Percentiles rank a stretch among this genome's conserved stretches.
These are phyloP conservation scores for Amanita exitialis DNA, from an alignment of 768 basidiomycete species.

Conservation along the genomic window DNA sequence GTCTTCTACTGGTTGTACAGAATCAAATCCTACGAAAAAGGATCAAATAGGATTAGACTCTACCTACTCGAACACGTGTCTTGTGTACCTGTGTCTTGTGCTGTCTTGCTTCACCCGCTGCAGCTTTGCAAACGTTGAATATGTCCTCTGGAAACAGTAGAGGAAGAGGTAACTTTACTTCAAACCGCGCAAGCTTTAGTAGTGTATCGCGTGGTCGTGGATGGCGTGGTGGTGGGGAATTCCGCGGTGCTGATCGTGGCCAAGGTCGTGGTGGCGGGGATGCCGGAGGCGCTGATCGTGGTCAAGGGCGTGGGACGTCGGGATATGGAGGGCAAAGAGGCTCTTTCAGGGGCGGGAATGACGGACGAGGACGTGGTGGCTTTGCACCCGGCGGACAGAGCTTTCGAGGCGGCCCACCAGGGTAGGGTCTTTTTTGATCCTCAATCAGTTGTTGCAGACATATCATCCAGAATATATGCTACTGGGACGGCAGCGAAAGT, in stretches of 20 bases:
- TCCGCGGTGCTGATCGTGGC: conserved; percentile 20
- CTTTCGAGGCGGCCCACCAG: too few relatives aligned
- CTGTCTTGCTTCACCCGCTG: too few relatives aligned
- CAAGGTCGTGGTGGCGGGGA: conserved; percentile 18
- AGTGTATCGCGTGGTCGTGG: conserved; percentile 14
- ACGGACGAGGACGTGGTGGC: conserved; percentile 21
- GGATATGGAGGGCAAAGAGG: neutral
- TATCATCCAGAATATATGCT: conserved; percentile 28
- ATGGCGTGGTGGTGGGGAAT: neutral
- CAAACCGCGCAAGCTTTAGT: conserved; percentile 23
- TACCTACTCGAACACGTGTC: neutral
- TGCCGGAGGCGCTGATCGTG: conserved; percentile 10
- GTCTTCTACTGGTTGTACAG: conserved; percentile 47
- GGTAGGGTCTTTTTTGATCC: conserved; percentile 1
- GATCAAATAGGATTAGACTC: conserved; percentile 1
- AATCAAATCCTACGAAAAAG: conserved; percentile 43
- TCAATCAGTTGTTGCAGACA: conserved; percentile 9
- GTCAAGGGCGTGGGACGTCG: conserved; percentile 7
- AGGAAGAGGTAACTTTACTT: neutral
- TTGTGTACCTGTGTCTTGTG: too few relatives aligned
- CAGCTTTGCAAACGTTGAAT: neutral
- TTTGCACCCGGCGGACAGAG: conserved; percentile 12
- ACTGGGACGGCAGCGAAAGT: conserved; percentile 25
- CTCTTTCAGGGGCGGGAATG: conserved; percentile 10
- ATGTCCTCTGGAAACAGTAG: neutral